These are phyloP conservation scores for Nitzschia sp. DNA, from an alignment of 108 stramenopile genomes.

Conservation along the genomic window DNA sequence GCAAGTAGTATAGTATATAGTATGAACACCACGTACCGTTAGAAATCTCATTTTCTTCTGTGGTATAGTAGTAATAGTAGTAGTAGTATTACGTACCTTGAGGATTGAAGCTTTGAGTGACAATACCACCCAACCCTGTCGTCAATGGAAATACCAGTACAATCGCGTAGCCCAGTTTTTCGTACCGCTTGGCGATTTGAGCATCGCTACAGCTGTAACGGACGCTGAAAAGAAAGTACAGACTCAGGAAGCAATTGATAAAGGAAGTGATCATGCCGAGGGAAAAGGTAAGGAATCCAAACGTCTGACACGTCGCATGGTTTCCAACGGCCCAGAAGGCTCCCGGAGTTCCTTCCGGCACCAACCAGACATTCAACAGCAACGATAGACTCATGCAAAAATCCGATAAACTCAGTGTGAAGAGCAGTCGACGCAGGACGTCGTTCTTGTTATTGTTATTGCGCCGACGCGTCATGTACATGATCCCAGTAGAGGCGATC, in stretches of 20 bases:
- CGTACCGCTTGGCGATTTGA: neutral
- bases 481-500: neutral
- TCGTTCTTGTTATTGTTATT: neutral
- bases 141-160: neutral
- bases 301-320: conserved; percentile 14
- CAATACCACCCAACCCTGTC: neutral
- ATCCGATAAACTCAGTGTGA: conserved; percentile 25
- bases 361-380: conserved; percentile 12
- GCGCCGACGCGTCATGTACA: conserved; percentile 2
- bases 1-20: too few relatives aligned
- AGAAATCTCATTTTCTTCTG: too few relatives aligned
- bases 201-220: neutral
- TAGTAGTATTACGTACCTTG: too few relatives aligned
- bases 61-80: too few relatives aligned
- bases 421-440: conserved; percentile 26
- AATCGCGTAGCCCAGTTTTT: neutral
- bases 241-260: conserved; percentile 12
- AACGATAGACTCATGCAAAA: neutral
- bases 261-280: neutral
- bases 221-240: neutral
- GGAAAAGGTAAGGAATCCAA: conserved; percentile 17
- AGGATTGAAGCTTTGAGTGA: neutral
- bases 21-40: too few relatives aligned
- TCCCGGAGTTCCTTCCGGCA: conserved; percentile 4
- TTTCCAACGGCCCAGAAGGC: conserved; percentile 12